phyloP scores from a whole-genome alignment of 495 filamentous ascomycete species.

The Xylaria palmicola region DNA sequence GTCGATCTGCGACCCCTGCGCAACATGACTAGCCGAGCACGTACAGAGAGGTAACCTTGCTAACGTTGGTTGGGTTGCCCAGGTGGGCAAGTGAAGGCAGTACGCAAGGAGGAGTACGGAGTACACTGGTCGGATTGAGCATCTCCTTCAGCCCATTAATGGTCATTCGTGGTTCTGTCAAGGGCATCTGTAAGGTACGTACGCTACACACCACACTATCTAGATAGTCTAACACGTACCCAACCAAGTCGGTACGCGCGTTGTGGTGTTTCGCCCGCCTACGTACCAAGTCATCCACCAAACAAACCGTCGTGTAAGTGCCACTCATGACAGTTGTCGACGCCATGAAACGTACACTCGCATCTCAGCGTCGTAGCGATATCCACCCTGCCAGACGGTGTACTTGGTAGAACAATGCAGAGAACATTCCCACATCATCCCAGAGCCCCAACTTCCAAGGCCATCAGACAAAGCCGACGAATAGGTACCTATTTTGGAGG shows the following conservation, averaged over 20 bases:
- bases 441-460: neutral
- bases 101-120: too few species aligned
- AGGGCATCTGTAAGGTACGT: too few species aligned
- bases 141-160: too few species aligned
- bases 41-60: too few species aligned
- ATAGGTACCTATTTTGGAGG: neutral
- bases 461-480: neutral
- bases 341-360: neutral
- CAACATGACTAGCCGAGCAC: neutral
- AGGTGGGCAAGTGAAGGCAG: too few species aligned
- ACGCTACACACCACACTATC: too few species aligned
- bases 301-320: neutral
- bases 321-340: neutral
- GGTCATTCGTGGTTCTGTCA: too few species aligned
- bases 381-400: neutral
- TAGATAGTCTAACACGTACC: too few species aligned
- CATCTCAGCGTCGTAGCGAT: neutral
- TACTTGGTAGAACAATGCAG: slow-evolving; percentile 10
- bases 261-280: neutral
- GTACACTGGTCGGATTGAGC: too few species aligned
- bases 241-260: too few species aligned
- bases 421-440: slow-evolving; percentile 11
- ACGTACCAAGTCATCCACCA: neutral
- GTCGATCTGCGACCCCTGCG: slow-evolving; percentile 12
- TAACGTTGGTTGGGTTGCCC: too few species aligned